Evolutionary conservation across 1,284 basidiomycete species (phyloP).

Genomic region (Meira nashicola): DNA sequence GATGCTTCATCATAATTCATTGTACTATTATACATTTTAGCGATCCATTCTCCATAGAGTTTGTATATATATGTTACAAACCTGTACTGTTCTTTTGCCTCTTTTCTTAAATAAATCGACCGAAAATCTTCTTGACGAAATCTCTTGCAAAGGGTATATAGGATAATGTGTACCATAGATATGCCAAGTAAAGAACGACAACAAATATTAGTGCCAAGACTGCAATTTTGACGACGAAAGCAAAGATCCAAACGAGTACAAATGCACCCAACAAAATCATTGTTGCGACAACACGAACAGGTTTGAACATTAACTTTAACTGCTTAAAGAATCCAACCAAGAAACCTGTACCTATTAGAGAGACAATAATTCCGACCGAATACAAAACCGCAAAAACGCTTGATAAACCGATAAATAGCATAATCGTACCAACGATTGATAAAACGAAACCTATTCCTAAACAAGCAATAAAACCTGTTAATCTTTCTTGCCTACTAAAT

Average conservation of each 20-base stretch:
- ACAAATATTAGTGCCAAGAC: constrained; percentile 38
- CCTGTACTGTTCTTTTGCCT: no score
- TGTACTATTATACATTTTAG: no score
- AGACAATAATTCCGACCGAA: constrained; percentile 73
- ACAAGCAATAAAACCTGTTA: constrained; percentile 45
- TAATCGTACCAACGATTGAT: constrained; percentile 72
- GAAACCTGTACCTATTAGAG: constrained; percentile 63
- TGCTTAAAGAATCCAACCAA: constrained; percentile 33
- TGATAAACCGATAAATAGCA: constrained; percentile 69
- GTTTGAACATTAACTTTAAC: constrained; percentile 77
- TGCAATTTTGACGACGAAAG: constrained; percentile 34
- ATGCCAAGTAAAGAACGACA: constrained; percentile 32
- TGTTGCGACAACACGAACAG: constrained; percentile 77
- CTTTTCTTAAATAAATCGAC: no score
- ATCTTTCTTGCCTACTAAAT: constrained; percentile 37
- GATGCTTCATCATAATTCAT: no score
- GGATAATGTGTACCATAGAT: constrained; percentile 21
- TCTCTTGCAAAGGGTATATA: constrained; percentile 10
- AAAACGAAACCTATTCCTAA: constrained; percentile 58
- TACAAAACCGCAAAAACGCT: constrained; percentile 80
- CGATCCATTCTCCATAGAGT: no score
- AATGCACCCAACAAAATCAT: constrained; percentile 65
- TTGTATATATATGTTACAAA: no score
- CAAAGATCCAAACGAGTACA: constrained; percentile 42
- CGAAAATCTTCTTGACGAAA: no score